Conservation (phyloP, 208 protist species). For the Leishmania tarentolae region DNA sequence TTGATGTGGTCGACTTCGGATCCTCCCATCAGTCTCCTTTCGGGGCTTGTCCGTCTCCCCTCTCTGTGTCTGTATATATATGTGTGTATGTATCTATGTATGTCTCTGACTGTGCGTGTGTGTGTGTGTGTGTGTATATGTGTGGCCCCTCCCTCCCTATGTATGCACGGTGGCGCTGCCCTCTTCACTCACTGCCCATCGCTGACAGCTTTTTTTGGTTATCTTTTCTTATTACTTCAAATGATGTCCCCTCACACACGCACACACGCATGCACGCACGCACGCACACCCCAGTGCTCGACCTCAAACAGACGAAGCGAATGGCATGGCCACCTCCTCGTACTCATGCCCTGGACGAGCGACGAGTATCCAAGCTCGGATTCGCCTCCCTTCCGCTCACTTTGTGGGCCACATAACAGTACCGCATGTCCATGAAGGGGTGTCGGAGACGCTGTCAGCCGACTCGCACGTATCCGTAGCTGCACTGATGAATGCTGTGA, state of each 20-base stretch:
- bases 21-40: neutral
- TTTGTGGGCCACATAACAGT: neutral
- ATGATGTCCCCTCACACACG: neutral
- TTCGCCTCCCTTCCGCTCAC: neutral
- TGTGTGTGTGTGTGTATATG: slow-evolving; percentile 6
- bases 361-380: neutral
- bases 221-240: neutral
- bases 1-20: neutral
- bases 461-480: neutral
- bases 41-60: neutral
- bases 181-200: neutral
- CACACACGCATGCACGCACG: no score
- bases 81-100: neutral
- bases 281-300: neutral
- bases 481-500: neutral
- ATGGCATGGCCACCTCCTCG: neutral
- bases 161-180: neutral
- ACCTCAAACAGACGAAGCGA: neutral
- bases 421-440: neutral
- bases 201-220: neutral
- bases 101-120: neutral
- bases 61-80: neutral
- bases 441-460: neutral
- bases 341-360: neutral
- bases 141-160: neutral